Base-by-base conservation (phyloP, 2,329 filamentous ascomycete species). In the Septoria linicola region DNA sequence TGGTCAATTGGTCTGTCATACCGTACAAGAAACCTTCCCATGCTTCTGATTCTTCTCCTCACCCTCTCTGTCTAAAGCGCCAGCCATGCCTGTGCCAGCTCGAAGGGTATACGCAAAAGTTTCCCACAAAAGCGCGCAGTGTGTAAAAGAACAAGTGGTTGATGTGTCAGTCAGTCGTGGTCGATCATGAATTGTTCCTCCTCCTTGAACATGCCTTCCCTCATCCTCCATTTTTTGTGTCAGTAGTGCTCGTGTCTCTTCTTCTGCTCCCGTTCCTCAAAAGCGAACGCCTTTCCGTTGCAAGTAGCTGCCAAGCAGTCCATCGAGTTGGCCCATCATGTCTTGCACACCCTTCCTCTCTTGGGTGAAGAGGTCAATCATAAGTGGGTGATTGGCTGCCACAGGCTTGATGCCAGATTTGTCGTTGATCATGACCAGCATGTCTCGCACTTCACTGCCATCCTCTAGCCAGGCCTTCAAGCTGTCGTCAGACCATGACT, bases 341-440 rank as follows among this genome's bases (percentile, higher is more conserved):
- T 93, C 89, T 45, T 86, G 85, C 66, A 97, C 72, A 66, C 87
- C 87, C 60, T 87, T 88, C 65, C 89, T 91, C 71, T 96, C 89
- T 66, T 95, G 88, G 42, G 83, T 84, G 74, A 95, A 97, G 48
- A 97, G 74, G 17, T 83, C 81, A 11, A 83, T 82, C 43, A 87
- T 89, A 37, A 95, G 78, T 0, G 92, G 92, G 68, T 97, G 91
- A 51, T 96, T 89, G n/a, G 81, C 80, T 1, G 86, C 82, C 6
- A 86, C 88, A 14, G 89, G 87, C 35, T 83, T 80, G 13, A 95
- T 84, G 53, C 91, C 88, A 11, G 84, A 87, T 68, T 91, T 96
- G 71, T 97, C 91, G 66, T 96, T 91, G 21, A 99, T 89, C 54
- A 99, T 87, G 31, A 91, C 80, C 44, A 97, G 79, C 67, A 97